These are phyloP conservation scores for Annulohypoxylon stygium DNA, from an alignment of 495 filamentous ascomycete species.

Conservation along the genomic window DNA sequence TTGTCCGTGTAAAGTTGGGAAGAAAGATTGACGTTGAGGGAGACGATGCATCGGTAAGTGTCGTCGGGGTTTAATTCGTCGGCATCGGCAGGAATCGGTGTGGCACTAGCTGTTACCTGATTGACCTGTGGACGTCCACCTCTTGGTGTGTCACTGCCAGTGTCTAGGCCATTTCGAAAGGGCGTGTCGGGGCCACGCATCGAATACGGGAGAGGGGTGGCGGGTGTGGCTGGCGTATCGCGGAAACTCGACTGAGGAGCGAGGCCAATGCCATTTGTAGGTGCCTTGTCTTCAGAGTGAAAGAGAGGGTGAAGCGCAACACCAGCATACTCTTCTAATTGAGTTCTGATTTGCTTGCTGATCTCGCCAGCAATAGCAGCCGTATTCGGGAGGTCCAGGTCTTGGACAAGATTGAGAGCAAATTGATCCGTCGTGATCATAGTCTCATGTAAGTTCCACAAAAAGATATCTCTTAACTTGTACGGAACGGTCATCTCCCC, in stretches of 20 bases:
- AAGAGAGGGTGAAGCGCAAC: conserved; percentile 94
- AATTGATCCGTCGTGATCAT: conserved; percentile 96
- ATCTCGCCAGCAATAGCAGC: conserved; percentile 78
- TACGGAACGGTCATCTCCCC: conserved; percentile 84
- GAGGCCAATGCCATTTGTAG: conserved; percentile 34
- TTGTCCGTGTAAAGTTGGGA: conserved; percentile 96
- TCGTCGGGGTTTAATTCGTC: conserved; percentile 86
- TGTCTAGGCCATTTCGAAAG: conserved; percentile 52
- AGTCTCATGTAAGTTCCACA: conserved; percentile 98
- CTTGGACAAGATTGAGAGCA: conserved; percentile 88
- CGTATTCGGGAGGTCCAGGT: conserved; percentile 89
- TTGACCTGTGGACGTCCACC: conserved; percentile 40
- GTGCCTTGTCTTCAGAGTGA: conserved; percentile 65
- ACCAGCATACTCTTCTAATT: conserved; percentile 95
- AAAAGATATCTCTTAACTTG: conserved; percentile 89
- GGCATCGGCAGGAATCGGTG: conserved; percentile 61
- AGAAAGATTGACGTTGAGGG: conserved; percentile 89
- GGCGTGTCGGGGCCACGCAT: conserved; percentile 65
- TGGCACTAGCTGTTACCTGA: conserved; percentile 66
- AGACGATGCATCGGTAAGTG: conserved; percentile 91
- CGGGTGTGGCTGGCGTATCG: conserved; percentile 56
- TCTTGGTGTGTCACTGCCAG: conserved; percentile 51
- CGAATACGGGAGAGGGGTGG: conserved; percentile 61
- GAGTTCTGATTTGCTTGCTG: conserved; percentile 91
- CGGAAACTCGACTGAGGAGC: conserved; percentile 54